Conservation (phyloP, 2,329 filamentous ascomycete genomes). For the Fusarium sp. region DNA sequence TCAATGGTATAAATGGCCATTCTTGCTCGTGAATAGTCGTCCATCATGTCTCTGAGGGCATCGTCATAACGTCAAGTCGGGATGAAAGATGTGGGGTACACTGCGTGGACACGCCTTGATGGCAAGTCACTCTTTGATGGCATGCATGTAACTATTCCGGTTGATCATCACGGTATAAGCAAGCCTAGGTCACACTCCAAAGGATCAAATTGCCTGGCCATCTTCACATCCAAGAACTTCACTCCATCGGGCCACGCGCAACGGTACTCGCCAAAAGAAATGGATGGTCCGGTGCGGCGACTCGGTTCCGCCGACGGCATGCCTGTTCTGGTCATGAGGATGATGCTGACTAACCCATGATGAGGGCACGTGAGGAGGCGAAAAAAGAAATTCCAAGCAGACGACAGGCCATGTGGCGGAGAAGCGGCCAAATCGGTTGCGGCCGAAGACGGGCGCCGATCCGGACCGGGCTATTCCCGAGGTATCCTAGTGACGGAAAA, state of each 20-base stretch:
- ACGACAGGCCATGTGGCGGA: constrained; percentile 21
- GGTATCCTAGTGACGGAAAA: background rate
- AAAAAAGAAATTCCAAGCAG: background rate
- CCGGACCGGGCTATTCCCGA: constrained; percentile 11
- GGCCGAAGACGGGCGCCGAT: constrained; percentile 6
- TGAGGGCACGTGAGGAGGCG: constrained; percentile 20
- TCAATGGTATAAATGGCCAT: background rate
- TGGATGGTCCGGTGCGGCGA: background rate
- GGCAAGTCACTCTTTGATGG: background rate
- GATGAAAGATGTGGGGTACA: background rate
- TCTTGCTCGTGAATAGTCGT: background rate
- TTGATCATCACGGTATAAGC: background rate
- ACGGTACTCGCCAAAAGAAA: background rate
- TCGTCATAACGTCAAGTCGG: background rate
- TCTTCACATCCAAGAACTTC: background rate
- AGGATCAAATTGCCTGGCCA: background rate
- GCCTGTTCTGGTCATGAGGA: background rate
- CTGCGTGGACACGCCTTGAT: background rate
- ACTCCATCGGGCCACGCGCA: constrained; percentile 13
- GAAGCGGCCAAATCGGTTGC: constrained; percentile 5
- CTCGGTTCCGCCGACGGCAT: constrained; percentile 23
- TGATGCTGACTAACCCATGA: constrained; percentile 4
- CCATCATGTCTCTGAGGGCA: background rate
- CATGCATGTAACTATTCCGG: background rate
- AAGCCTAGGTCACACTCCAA: constrained; percentile 24